phyloP scores from a whole-genome alignment of 2,329 filamentous ascomycete species.

The Alternaria sp. region DNA sequence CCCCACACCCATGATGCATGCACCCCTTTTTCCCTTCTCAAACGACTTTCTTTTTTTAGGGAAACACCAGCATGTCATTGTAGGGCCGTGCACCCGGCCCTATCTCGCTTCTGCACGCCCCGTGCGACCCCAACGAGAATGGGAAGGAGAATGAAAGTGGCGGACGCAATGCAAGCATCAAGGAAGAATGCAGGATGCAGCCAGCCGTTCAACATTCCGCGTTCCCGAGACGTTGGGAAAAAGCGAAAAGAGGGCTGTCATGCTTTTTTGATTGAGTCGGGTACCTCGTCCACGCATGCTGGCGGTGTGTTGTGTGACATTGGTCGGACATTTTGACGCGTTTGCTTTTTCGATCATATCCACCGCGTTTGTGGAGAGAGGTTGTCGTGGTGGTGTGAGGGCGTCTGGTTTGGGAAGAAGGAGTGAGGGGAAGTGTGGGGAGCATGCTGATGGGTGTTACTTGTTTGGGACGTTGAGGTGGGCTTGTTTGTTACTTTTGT shows the following conservation, averaged over 20 bases:
- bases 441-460: background rate
- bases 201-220: background rate
- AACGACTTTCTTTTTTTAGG: background rate
- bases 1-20: background rate
- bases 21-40: background rate
- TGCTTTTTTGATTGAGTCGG: too few species aligned
- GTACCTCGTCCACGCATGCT: too few species aligned
- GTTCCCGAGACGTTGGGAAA: background rate
- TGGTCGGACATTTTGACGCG: too few species aligned
- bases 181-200: background rate
- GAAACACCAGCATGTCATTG: background rate
- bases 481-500: background rate
- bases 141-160: background rate
- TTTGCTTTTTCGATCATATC: too few species aligned
- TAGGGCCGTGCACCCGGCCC: background rate
- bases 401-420: background rate
- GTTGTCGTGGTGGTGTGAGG: background rate
- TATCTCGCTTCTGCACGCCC: background rate
- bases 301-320: too few species aligned
- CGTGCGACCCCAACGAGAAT: background rate
- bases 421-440: background rate
- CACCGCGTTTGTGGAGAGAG: background rate
- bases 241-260: background rate
- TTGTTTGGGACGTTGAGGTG: background rate
- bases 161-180: background rate